Base-by-base conservation (phyloP, 2,329 filamentous ascomycete genomes). In the Fusarium siculi region DNA sequence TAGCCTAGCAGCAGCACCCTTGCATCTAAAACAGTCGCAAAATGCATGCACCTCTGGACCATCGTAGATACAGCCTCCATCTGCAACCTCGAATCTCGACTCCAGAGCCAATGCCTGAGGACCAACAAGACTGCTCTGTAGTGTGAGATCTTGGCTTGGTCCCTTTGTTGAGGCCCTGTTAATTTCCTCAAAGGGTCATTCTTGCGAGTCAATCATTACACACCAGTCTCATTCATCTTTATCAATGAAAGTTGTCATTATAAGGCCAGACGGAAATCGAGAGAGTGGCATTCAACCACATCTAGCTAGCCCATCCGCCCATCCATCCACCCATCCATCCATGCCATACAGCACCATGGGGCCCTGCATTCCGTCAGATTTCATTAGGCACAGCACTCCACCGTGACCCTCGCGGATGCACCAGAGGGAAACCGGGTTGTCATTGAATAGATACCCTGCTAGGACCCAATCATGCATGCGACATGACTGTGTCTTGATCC, bases 171-270 rank as follows among this genome's bases (percentile, higher is more conserved):
- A 67, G 50, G 53, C 55, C 53, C 52, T 66, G 16, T 55, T 55
- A 5, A 39, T 44, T 28, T 42, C 19, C 68, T 55, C 19, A 55
- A 72, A 46, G 8, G 50, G 68, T 30, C 16, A 59, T 63, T 28
- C 53, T 72, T 72, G 68, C 57, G 57, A 72, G 40, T 59, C 49
- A 60, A 68, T 25, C 43, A 61, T 30, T 16, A 36, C 46, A 43
- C 34, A 25, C 37, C 39, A 30, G 47, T 32, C 53, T 49, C 62
- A 66, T 40, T 25, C 46, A 37, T 42, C 18, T 43, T 56, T 25
- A n/a, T 58, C 52, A 37, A 36, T 36, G 16, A 34, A 52, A 52
- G 30, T 16, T 32, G 37, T 18, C 40, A 54, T 30, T 32, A 23
- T 14, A 64, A 68, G 30, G 32, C 47, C 54, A 58, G 23, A 34